Evolutionary conservation across 352 stramenopile genomes (phyloP).

Genomic region (Phytopythium oedochilum): DNA sequence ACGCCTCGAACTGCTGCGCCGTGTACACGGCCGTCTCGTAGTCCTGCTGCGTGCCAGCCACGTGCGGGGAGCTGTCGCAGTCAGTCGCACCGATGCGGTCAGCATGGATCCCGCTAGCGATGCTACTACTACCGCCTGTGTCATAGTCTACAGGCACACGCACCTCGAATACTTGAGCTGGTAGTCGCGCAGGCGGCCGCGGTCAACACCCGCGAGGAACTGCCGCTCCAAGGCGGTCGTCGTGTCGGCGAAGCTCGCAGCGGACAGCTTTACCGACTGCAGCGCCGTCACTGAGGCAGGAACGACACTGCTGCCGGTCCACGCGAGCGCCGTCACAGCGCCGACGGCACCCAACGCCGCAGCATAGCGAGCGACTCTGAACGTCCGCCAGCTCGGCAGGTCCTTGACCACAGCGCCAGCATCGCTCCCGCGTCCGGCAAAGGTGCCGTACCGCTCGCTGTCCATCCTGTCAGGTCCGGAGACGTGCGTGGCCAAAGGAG

Average conservation of each 20-base stretch:
- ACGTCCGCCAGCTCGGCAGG: not conserved
- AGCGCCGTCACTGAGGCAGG: not conserved
- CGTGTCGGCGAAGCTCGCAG: not conserved
- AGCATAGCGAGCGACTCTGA: not conserved
- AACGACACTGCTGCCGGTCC: not conserved
- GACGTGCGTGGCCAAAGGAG: too few species aligned
- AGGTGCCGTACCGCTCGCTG: conserved; percentile 5
- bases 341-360: not conserved
- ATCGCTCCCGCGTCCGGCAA: not conserved
- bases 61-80: conserved; percentile 29
- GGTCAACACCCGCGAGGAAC: conserved; percentile 27
- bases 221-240: not conserved
- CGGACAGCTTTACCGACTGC: not conserved
- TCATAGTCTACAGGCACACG: too few species aligned
- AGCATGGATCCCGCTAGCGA: not conserved
- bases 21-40: conserved; percentile 32
- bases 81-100: conserved; percentile 4
- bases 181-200: conserved; percentile 20
- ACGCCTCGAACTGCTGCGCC: conserved; percentile 17
- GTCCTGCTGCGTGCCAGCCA: conserved; percentile 21
- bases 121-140: too few species aligned
- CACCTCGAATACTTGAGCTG: conserved; percentile 34
- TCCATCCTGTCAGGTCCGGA: too few species aligned
- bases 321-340: not conserved
- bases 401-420: not conserved